Percentiles rank a stretch among this genome's conserved stretches.
Evolutionary conservation across 192 early-diverging fungal genomes (phyloP).

Genomic region (Dimargaris xerosporica): DNA sequence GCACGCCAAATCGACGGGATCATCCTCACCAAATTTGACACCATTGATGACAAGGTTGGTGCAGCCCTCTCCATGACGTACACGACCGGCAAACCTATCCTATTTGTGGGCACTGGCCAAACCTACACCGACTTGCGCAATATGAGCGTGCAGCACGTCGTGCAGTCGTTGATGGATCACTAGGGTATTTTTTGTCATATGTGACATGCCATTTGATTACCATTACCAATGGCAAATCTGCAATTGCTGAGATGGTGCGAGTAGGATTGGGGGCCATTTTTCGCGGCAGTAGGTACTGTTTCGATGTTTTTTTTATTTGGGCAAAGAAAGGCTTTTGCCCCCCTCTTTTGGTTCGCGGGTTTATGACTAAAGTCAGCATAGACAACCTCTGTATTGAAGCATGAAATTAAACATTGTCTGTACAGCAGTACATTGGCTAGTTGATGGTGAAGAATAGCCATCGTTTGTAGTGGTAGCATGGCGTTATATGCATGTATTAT

Average conservation of each 20-base stretch:
- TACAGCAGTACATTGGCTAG: not conserved
- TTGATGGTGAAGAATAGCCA: not conserved
- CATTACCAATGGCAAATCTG: too few species aligned
- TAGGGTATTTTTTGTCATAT: too few species aligned
- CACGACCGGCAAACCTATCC: slow-evolving; percentile 84
- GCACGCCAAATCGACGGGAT: slow-evolving; percentile 91
- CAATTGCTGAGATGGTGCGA: too few species aligned
- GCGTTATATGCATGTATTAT: not conserved
- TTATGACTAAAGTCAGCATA: too few species aligned
- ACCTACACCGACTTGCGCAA: slow-evolving; percentile 90
- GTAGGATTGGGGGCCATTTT: too few species aligned
- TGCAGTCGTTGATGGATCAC: slow-evolving; percentile 42
- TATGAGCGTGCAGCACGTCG: slow-evolving; percentile 65
- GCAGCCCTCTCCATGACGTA: slow-evolving; percentile 94
- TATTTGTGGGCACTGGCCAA: slow-evolving; percentile 95
- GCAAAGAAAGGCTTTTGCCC: not conserved
- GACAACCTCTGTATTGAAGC: too few species aligned
- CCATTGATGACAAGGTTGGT: slow-evolving; percentile 92
- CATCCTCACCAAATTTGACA: slow-evolving; percentile 93
- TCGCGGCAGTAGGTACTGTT: not conserved
- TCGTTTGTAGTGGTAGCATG: not conserved
- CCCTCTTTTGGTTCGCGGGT: not conserved
- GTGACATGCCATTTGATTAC: too few species aligned
- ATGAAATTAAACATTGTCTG: not conserved
- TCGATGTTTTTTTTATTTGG: not conserved